phyloP scores from a whole-genome alignment of 345 rosid species.

The Fremontodendron californicum region DNA sequence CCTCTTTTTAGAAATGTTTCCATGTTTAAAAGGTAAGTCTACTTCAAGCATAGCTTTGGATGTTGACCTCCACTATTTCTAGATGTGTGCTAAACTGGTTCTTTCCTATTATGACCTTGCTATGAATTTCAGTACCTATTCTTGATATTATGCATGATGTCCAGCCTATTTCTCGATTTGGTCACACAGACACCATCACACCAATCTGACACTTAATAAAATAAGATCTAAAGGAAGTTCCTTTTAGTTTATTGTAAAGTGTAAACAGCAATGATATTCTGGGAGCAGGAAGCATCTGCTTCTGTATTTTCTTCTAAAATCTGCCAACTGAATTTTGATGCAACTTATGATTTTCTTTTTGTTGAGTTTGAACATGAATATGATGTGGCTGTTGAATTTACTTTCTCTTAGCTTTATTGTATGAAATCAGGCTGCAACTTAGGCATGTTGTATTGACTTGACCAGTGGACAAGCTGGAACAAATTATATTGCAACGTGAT shows the following conservation, averaged over 20 bases:
- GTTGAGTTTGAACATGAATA: background rate
- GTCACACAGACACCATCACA: background rate
- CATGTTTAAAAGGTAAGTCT: conserved; percentile 65
- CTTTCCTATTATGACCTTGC: conserved; percentile 8
- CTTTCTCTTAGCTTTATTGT: background rate
- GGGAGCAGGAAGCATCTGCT: background rate
- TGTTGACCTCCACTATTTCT: background rate
- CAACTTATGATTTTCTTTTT: background rate
- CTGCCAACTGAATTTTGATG: background rate
- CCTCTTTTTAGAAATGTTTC: conserved; percentile 82
- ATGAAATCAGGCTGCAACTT: background rate
- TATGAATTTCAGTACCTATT: background rate
- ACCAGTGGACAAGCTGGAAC: background rate
- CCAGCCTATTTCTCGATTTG: background rate
- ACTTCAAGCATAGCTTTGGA: background rate
- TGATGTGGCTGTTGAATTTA: background rate
- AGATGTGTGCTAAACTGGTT: background rate
- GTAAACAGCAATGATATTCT: background rate
- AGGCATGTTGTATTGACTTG: background rate
- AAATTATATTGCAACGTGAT: background rate
- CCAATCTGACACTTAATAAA: background rate
- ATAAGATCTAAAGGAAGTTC: background rate
- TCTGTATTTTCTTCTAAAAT: background rate
- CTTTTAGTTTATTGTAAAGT: background rate
- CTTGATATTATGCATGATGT: background rate